A percentile compares a stretch with the other conserved stretches of the same genome.
Conservation (phyloP, 2,329 filamentous ascomycete species). For the Harringtonia lauricola region DNA sequence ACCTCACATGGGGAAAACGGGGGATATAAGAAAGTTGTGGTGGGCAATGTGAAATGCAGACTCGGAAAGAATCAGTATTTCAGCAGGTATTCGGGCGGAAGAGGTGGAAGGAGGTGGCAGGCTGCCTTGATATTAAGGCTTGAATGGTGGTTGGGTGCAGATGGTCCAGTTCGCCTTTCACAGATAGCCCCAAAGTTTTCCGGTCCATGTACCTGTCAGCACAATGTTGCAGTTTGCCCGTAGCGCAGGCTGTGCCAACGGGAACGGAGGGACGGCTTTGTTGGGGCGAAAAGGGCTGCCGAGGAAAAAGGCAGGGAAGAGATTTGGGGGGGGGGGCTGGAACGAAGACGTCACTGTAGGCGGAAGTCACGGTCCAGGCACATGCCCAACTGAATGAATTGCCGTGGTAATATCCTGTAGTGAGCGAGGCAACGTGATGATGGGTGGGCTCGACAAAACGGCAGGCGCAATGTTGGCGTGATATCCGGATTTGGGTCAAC, state of each 20-base stretch:
- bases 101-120: neutral
- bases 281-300: neutral
- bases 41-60: neutral
- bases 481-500: neutral
- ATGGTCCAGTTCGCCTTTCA: too few species aligned
- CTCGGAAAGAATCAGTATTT: neutral
- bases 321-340: too few species aligned
- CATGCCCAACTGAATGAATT: too few species aligned
- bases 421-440: too few species aligned
- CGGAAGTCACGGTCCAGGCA: too few species aligned
- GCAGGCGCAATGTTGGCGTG: too few species aligned
- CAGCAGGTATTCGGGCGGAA: too few species aligned
- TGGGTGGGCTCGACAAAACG: too few species aligned
- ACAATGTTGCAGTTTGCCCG: neutral
- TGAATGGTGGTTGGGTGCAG: too few species aligned
- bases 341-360: neutral
- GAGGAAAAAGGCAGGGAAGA: neutral
- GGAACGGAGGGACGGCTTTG: neutral
- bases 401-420: too few species aligned
- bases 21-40: neutral
- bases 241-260: neutral
- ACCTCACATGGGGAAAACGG: neutral
- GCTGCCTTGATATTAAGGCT: neutral
- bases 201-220: too few species aligned
- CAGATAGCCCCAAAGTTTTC: too few species aligned